These are phyloP conservation scores for Secale cereale DNA, from an alignment of 176 grass and related monocot species.

Conservation along the genomic window DNA sequence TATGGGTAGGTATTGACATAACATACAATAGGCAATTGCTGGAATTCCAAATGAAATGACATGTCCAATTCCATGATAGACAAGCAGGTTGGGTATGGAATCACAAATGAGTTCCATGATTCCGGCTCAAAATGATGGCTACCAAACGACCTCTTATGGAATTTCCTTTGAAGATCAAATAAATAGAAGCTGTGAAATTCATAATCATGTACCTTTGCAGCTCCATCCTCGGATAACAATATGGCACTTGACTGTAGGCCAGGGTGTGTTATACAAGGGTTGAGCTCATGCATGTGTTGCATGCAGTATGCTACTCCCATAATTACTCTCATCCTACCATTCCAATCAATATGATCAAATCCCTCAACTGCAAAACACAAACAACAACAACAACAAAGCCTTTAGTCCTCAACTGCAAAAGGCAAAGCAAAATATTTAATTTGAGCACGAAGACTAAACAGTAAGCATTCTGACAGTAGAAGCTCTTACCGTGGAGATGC, in stretches of 20 bases:
- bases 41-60: no score
- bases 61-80: no score
- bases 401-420: conserved; percentile 78
- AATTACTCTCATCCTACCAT: conserved; percentile 80
- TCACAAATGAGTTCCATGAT: no score
- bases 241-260: conserved; percentile 74
- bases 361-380: conserved; percentile 81
- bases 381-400: no score
- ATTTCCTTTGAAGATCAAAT: background rate
- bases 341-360: conserved; percentile 95
- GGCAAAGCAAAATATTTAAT: conserved; percentile 17
- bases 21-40: no score
- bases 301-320: conserved; percentile 92
- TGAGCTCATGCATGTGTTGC: conserved; percentile 89
- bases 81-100: no score
- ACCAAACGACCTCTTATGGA: background rate
- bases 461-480: background rate
- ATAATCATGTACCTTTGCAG: conserved; percentile 68
- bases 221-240: conserved; percentile 87
- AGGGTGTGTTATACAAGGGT: conserved; percentile 69
- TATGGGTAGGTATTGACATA: no score
- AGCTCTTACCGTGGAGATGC: conserved; percentile 81
- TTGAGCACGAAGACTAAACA: conserved; percentile 3
- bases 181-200: background rate
- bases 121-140: no score